Base-by-base conservation (phyloP, 164 flowering plant species). In the Berberis vulgaris region DNA sequence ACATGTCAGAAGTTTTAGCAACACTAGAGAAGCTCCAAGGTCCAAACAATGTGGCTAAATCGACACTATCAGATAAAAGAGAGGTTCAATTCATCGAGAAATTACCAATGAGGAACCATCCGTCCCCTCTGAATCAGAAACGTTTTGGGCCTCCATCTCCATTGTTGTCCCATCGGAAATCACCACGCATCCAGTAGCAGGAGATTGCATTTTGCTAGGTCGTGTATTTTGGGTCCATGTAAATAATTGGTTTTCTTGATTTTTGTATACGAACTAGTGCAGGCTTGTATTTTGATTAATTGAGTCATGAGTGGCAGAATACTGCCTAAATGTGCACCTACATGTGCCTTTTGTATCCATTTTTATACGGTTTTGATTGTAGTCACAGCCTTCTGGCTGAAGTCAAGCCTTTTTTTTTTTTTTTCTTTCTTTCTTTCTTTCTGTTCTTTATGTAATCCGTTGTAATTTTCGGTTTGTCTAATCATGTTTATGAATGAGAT, bases 1-100 rank as follows among this genome's bases (percentile, higher is more conserved):
- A 69, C 8, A 89, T 88, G 90, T 50, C 89, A 2, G 86, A 84
- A 55, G 94, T 88, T 13, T 75, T 90, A 52, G 77, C 74, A 9
- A 67, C 77, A 41, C 71, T 90, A 6, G 94, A 86, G 66, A 84
- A 81, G 70, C 71, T 88, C 56, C 83, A 81, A 67, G 59, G 76
- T 58, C 76, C 77, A 2, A 86, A 80, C 68, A 70, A 54, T 46
- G 65, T 65, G 13, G 38, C 71, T 47, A 81, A 74, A 70, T 45
- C 41, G 45, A 67, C 76, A 50, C 83, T 64, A 7, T 38, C 70
- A 41, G 75, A 65, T 13, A 68, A 66, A 7, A 59, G 49, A 55
- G 59, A 46, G 59, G 55, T 63, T 11, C 62, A 44, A 38, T 57
- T 72, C 8, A 46, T 67, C 39, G 65, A 41, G 38, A 76, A 49